Evolutionary conservation across 768 basidiomycete genomes (phyloP).

Genomic region (Chalciporus sphaerocephalus): DNA sequence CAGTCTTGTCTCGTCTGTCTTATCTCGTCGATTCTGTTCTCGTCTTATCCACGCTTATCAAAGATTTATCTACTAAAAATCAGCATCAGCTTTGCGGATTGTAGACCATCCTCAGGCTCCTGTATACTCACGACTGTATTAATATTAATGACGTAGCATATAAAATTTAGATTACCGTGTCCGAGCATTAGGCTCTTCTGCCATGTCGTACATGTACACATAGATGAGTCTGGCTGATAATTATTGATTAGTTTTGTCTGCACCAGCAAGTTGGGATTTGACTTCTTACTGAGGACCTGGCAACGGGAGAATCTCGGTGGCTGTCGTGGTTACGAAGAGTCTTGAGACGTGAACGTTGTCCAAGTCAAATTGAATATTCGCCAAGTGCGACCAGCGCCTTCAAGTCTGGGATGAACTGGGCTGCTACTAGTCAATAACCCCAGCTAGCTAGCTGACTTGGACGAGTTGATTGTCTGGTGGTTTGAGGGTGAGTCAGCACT

Average conservation of each 20-base stretch:
- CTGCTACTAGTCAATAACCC: no score
- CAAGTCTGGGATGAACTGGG: no score
- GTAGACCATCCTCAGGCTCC: slow-evolving; percentile 1
- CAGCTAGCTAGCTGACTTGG: no score
- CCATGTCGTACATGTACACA: neutral
- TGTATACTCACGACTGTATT: slow-evolving; percentile 11
- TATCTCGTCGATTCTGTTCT: slow-evolving; percentile 1
- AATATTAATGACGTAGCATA: slow-evolving; percentile 27
- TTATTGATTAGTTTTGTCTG: neutral
- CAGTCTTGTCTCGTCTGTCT: neutral
- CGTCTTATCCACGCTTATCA: slow-evolving; percentile 2
- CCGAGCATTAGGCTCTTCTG: slow-evolving; percentile 1
- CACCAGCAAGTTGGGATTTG: neutral
- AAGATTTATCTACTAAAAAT: slow-evolving; percentile 6
- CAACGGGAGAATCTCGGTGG: neutral
- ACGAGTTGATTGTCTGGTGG: neutral
- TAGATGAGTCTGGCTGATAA: neutral
- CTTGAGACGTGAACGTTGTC: neutral
- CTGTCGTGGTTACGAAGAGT: neutral
- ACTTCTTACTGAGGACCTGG: neutral
- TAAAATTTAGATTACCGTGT: slow-evolving; percentile 17
- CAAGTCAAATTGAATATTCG: no score
- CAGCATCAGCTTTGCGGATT: slow-evolving; percentile 8
- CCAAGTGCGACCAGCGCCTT: no score
- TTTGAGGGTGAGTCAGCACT: neutral